Conservation (phyloP, 176 grass and related monocot genomes). For the Ampelocalamus luodianensis region DNA sequence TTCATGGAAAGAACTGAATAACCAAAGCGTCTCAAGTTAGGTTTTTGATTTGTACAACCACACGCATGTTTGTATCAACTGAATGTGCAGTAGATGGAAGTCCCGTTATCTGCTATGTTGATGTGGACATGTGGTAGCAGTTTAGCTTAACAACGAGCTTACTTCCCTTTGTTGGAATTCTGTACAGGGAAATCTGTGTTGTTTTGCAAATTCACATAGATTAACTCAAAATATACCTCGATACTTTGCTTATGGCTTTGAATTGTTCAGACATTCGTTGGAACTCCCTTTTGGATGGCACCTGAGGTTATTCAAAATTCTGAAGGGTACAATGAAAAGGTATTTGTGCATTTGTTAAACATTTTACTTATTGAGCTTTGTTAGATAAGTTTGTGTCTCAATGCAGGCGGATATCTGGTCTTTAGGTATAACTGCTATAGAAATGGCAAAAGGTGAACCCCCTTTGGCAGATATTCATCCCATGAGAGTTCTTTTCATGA, state of each 20-base stretch:
- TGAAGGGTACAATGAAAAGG: constrained; percentile 99
- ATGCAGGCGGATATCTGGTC: constrained; percentile 99
- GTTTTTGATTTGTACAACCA: constrained; percentile 23
- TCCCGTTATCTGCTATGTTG: constrained; percentile 21
- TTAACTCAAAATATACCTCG: constrained; percentile 15
- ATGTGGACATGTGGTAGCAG: background rate
- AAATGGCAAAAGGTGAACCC: constrained; percentile 99
- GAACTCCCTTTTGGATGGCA: constrained; percentile 99
- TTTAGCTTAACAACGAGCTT: constrained; percentile 26
- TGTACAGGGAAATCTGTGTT: background rate
- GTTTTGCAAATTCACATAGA: constrained; percentile 33
- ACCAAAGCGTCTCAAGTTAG: background rate
- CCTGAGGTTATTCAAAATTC: constrained; percentile 99
- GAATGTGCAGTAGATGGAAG: constrained; percentile 11
- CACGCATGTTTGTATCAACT: background rate
- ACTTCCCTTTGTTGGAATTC: constrained; percentile 23
- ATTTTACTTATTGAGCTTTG: constrained; percentile 27
- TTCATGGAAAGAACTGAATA: constrained; percentile 6
- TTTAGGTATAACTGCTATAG: constrained; percentile 99
- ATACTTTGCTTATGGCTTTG: constrained; percentile 27
- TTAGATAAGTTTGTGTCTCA: constrained; percentile 49
- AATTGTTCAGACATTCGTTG: constrained; percentile 91
- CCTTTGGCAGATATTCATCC: constrained; percentile 99
- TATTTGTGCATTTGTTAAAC: constrained; percentile 43
- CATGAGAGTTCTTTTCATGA: constrained; percentile 99